Percentiles rank a stretch among this genome's conserved stretches.
Evolutionary conservation across 768 basidiomycete genomes (phyloP).

Genomic region (Suillus ampliporus): DNA sequence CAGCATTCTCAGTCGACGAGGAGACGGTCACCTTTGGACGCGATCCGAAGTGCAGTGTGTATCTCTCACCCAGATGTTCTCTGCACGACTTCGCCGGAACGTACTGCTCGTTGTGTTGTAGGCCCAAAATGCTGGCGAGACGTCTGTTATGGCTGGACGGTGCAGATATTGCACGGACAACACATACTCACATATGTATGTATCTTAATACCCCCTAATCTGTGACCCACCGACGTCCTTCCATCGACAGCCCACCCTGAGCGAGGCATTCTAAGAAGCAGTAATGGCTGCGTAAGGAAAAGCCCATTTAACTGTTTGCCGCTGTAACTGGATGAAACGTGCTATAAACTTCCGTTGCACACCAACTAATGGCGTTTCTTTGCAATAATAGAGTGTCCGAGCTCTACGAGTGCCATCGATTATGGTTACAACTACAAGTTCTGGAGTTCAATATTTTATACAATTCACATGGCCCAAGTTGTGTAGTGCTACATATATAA

Average conservation of each 20-base stretch:
- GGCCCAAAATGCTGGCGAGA: constrained; percentile 96
- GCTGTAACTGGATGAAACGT: too few species aligned
- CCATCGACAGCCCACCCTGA: constrained; percentile 69
- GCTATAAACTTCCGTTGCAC: too few species aligned
- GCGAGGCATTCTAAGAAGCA: constrained; percentile 96
- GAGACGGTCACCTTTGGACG: constrained; percentile 72
- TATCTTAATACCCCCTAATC: constrained; percentile 22
- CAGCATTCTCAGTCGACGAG: constrained; percentile 75
- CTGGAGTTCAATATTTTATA: too few species aligned
- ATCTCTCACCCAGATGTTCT: too few species aligned
- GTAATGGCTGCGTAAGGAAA: constrained; percentile 85
- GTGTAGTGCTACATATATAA: too few species aligned
- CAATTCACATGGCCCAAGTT: too few species aligned
- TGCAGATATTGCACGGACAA: constrained; percentile 92
- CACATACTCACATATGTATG: constrained; percentile 91
- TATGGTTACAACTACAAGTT: too few species aligned
- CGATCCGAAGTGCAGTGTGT: constrained; percentile 63
- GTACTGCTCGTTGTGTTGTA: constrained; percentile 18
- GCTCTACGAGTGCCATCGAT: too few species aligned
- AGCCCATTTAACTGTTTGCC: too few species aligned
- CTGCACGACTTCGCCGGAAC: too few species aligned
- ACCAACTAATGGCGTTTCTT: too few species aligned
- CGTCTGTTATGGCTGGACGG: constrained; percentile 95
- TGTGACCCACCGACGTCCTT: constrained; percentile 18
- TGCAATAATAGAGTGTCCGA: too few species aligned